Base-by-base conservation (phyloP, 805 yeast genomes). In the Suhomyces sp. region DNA sequence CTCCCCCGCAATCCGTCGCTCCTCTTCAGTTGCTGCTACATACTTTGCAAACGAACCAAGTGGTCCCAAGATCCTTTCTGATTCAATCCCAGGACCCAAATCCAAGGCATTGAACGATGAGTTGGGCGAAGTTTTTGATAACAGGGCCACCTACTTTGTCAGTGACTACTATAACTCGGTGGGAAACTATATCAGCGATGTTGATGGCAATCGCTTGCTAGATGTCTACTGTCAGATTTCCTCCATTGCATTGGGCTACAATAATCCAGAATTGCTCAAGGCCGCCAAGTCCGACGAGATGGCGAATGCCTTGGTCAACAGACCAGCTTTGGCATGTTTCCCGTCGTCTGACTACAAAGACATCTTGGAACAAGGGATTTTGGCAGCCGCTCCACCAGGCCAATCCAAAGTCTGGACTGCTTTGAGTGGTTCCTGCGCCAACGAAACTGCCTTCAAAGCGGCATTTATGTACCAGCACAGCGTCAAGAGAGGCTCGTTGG, bases 371-470 rank as follows among this genome's bases (percentile, higher is more conserved):
- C 72, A 74, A 13, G 73, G 76, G 10, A 62, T 79, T 28, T 62
- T 80, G 44, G 72, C 77, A 17, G 81, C 78, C 33, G 85, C 86
- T 23, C 87, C 86, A 36, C 69, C 73, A 36, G 84, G 84, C 9
- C 71, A 74, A 55, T 56, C 60, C 36, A 65, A 71, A 43, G 76
- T 80, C 14, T 78, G 84, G 81, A 77, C 84, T 12, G 81, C 82
- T 6, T 67, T 77, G 32, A 70, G 81, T 12, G 86, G 87, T 31
- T 78, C 86, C 2, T 79, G 76, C 56, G 86, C 86, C 35, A 80
- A 80, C 46, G 87, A 80, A 54, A 69, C 79, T 40, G 87, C 87
- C 1, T 79, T 70, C 60, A 80, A 80, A 49, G 87, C 87, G 11
- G 85, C 83, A 2, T 78, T 78, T 53, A 78, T 80, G 76, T 77